These are phyloP conservation scores for Blastocystis sp. DNA, from an alignment of 352 stramenopile species.

Conservation along the genomic window DNA sequence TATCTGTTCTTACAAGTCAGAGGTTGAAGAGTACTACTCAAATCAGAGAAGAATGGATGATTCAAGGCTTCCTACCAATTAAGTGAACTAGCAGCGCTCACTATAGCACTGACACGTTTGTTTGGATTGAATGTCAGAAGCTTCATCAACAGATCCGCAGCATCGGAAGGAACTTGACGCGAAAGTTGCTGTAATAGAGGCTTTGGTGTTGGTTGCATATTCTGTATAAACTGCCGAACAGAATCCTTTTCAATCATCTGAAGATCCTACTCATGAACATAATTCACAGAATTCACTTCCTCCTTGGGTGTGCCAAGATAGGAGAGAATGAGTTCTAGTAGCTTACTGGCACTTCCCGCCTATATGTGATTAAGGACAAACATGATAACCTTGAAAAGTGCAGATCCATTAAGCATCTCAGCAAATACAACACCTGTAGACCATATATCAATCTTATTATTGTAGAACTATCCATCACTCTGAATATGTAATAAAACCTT, in stretches of 20 bases:
- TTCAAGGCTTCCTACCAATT: constrained; percentile 22
- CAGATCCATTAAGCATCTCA: constrained; percentile 51
- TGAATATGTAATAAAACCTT: not conserved
- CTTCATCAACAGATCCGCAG: constrained; percentile 5
- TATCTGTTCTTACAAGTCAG: not conserved
- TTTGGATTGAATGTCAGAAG: constrained; percentile 26
- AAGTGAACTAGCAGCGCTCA: not conserved
- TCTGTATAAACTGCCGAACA: not conserved
- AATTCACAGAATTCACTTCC: not conserved
- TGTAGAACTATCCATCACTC: constrained; percentile 72
- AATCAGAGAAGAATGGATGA: constrained; percentile 34
- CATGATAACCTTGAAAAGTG: not conserved
- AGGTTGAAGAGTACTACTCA: not conserved
- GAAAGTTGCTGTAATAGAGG: constrained; percentile 15
- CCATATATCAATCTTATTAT: constrained; percentile 69
- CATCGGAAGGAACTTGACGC: not conserved
- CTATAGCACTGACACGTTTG: constrained; percentile 18
- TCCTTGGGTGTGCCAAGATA: constrained; percentile 10
- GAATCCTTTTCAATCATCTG: constrained; percentile 22
- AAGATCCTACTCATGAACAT: constrained; percentile 13
- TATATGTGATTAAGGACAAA: not conserved
- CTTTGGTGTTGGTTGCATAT: not conserved
- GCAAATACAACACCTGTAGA: constrained; percentile 1
- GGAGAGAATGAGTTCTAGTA: not conserved
- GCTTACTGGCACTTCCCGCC: not conserved